Conservation (phyloP, 768 basidiomycete genomes). For the Phlebiopsis flavidoalba region DNA sequence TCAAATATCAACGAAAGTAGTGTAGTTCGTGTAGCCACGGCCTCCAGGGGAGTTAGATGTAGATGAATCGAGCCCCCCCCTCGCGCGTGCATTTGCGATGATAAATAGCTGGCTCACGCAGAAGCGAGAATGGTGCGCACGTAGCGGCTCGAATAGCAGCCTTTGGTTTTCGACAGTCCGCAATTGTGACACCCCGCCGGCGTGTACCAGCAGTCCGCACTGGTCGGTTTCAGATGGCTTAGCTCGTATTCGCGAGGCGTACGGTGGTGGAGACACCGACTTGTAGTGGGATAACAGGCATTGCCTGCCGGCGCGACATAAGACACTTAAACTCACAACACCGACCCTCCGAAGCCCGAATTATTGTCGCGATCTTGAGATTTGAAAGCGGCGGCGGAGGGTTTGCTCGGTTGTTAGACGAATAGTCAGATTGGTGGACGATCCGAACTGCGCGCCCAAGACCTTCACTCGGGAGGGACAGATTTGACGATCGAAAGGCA, state of each 20-base stretch:
- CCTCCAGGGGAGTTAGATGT: no score
- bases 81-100: slow-evolving; percentile 59
- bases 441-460: slow-evolving; percentile 1
- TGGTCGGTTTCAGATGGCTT: background rate
- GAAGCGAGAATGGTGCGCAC: slow-evolving; percentile 59
- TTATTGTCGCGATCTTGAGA: background rate
- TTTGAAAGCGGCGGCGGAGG: background rate
- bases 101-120: no score
- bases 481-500: background rate
- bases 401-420: background rate
- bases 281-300: background rate
- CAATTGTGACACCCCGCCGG: background rate
- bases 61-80: slow-evolving; percentile 74
- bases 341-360: background rate
- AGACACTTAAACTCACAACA: background rate
- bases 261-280: background rate
- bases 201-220: background rate
- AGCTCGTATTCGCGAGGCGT: background rate
- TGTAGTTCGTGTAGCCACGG: no score
- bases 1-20: slow-evolving; percentile 56
- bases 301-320: background rate
- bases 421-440: background rate
- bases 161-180: background rate
- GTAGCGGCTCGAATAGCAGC: slow-evolving; percentile 45
- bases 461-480: background rate